A percentile compares a stretch with the other conserved stretches of the same genome.
These are phyloP conservation scores for Vickermania spadyakhi DNA, from an alignment of 208 protist genomes.

Conservation along the genomic window DNA sequence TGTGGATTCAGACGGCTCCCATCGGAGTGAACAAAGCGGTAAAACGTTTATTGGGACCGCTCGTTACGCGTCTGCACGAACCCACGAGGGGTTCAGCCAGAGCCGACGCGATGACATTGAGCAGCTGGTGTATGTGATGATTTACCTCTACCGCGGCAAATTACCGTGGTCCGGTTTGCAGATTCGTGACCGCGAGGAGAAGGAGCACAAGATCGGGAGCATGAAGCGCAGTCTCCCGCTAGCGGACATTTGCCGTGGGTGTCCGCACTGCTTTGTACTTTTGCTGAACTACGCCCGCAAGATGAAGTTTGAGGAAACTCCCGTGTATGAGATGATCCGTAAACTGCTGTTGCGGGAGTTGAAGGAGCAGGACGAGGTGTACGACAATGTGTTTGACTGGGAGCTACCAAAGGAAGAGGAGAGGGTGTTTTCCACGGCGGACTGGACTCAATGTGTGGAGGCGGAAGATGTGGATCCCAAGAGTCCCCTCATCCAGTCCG, in stretches of 20 bases:
- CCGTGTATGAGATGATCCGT: constrained; percentile 81
- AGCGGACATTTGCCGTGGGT: constrained; percentile 51
- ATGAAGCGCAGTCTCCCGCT: constrained; percentile 46
- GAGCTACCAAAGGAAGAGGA: background rate
- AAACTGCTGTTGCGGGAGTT: constrained; percentile 14
- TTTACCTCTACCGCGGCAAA: constrained; percentile 92
- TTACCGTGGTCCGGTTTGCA: constrained; percentile 94
- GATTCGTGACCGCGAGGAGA: constrained; percentile 70
- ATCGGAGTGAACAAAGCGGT: constrained; percentile 63
- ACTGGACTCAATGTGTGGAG: background rate
- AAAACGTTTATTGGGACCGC: constrained; percentile 96
- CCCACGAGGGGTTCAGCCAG: constrained; percentile 93
- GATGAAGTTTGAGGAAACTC: constrained; percentile 46
- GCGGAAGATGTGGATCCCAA: background rate
- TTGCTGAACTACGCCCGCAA: constrained; percentile 56
- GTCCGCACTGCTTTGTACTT: constrained; percentile 59
- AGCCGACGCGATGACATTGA: constrained; percentile 87
- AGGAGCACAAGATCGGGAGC: constrained; percentile 37
- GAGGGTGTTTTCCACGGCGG: background rate
- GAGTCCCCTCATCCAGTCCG: background rate
- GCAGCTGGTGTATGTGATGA: constrained; percentile 89
- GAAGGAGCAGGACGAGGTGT: background rate
- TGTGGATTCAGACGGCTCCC: constrained; percentile 36
- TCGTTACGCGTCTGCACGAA: constrained; percentile 95
- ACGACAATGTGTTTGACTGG: background rate